Conservation (phyloP, 169 alveolate genomes). For the Eimeria praecox region DNA sequence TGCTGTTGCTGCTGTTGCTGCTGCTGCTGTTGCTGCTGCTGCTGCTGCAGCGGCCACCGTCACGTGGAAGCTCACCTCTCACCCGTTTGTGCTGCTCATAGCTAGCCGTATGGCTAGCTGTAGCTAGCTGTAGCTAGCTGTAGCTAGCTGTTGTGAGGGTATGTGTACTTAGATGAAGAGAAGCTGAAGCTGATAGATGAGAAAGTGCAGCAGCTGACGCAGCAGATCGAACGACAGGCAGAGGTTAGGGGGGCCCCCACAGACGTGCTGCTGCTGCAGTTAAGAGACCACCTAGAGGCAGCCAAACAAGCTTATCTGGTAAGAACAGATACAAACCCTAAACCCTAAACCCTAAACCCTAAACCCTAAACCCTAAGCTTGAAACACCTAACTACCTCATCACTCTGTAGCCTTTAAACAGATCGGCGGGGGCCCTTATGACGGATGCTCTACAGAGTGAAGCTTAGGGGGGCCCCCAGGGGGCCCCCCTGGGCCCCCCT, state of each 20-base stretch:
- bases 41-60: slow-evolving; percentile 1
- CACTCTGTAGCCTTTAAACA: no score
- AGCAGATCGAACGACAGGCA: slow-evolving; percentile 89
- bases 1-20: neutral
- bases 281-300: slow-evolving; percentile 91
- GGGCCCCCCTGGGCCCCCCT: no score
- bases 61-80: neutral
- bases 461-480: no score
- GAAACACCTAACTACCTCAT: no score
- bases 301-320: slow-evolving; percentile 90
- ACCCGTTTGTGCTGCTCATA: neutral
- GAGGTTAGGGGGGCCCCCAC: slow-evolving; percentile 86
- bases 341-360: slow-evolving; percentile 47
- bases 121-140: neutral
- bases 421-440: no score
- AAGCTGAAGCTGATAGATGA: slow-evolving; percentile 88
- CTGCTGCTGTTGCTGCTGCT: neutral
- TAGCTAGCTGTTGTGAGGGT: slow-evolving; percentile 22
- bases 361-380: neutral
- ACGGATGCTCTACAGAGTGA: no score
- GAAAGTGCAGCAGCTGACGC: slow-evolving; percentile 88
- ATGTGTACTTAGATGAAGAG: slow-evolving; percentile 85
- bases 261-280: slow-evolving; percentile 87
- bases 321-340: no score
- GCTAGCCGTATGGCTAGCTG: slow-evolving; percentile 4